A percentile compares a stretch with the other conserved stretches of the same genome.
Conservation (phyloP, 2,329 filamentous ascomycete species). For the Paecilomyces formosus region DNA sequence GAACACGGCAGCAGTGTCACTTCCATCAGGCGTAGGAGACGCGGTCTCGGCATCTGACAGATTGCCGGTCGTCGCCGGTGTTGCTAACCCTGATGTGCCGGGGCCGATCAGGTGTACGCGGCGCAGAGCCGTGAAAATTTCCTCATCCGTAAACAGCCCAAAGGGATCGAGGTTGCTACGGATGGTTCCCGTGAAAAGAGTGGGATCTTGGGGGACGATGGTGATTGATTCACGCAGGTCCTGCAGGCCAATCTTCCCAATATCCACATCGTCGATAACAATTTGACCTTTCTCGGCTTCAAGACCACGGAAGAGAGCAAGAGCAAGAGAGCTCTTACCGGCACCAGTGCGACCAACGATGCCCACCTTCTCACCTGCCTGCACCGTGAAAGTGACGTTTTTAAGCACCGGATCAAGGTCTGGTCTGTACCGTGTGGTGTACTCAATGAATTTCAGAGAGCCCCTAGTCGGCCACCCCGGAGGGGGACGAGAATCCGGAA, state of each 20-base stretch:
- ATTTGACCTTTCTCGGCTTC: constrained; percentile 89
- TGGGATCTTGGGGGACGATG: constrained; percentile 92
- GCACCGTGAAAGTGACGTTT: constrained; percentile 77
- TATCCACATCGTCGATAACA: constrained; percentile 83
- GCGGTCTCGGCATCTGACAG: constrained; percentile 16
- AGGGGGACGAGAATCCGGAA: constrained; percentile 70
- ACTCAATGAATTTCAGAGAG: constrained; percentile 77
- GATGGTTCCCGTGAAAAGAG: constrained; percentile 86
- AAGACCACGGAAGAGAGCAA: constrained; percentile 87
- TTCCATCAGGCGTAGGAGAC: constrained; percentile 11
- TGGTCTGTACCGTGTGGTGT: constrained; percentile 79
- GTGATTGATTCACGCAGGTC: constrained; percentile 91
- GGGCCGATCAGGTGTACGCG: constrained; percentile 74
- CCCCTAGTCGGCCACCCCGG: constrained; percentile 79
- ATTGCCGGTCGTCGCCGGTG: constrained; percentile 24
- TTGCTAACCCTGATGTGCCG: constrained; percentile 26
- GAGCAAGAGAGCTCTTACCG: constrained; percentile 88
- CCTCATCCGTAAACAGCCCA: constrained; percentile 75
- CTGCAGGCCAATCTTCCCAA: constrained; percentile 81
- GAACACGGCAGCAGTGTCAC: constrained; percentile 11
- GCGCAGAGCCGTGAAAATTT: constrained; percentile 79
- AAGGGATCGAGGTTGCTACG: constrained; percentile 93
- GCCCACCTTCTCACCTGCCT: constrained; percentile 82
- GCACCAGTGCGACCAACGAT: constrained; percentile 94
- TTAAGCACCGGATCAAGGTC: constrained; percentile 84